phyloP scores from a whole-genome alignment of 1,284 basidiomycete species.

The Leccinum subfulvum region DNA sequence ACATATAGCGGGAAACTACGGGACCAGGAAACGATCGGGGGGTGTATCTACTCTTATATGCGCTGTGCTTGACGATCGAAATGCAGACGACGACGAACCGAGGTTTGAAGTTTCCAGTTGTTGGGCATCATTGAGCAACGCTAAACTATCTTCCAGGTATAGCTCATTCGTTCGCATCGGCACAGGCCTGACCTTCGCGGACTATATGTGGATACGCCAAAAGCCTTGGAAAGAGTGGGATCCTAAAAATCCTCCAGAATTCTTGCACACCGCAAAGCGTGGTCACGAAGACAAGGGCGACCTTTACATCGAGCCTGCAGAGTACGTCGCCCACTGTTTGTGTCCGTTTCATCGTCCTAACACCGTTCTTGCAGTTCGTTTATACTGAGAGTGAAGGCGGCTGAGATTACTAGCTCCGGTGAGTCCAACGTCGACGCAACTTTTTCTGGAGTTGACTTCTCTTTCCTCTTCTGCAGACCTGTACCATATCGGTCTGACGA shows the following conservation, averaged over 20 bases:
- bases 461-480: conserved; percentile 45
- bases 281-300: conserved; percentile 77
- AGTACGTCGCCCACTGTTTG: conserved; percentile 44
- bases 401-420: conserved; percentile 80
- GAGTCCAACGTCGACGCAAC: conserved; percentile 11
- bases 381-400: conserved; percentile 86
- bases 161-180: conserved; percentile 84
- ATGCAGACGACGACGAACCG: conserved; percentile 52
- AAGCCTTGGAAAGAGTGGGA: conserved; percentile 78
- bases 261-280: conserved; percentile 57
- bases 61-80: conserved; percentile 71
- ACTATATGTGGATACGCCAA: conserved; percentile 78
- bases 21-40: conserved; percentile 68
- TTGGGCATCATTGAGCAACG: neutral
- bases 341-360: neutral
- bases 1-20: conserved; percentile 66
- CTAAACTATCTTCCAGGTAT: conserved; percentile 46
- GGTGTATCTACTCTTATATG: conserved; percentile 81
- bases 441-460: neutral
- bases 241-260: conserved; percentile 60
- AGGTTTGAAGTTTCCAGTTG: conserved; percentile 43
- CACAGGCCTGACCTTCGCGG: conserved; percentile 78
- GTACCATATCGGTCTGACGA: conserved; percentile 73
- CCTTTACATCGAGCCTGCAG: conserved; percentile 75
- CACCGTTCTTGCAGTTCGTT: conserved; percentile 58